Evolutionary conservation across 2,329 filamentous ascomycete genomes (phyloP).

Genomic region (Apiospora malaysiana): DNA sequence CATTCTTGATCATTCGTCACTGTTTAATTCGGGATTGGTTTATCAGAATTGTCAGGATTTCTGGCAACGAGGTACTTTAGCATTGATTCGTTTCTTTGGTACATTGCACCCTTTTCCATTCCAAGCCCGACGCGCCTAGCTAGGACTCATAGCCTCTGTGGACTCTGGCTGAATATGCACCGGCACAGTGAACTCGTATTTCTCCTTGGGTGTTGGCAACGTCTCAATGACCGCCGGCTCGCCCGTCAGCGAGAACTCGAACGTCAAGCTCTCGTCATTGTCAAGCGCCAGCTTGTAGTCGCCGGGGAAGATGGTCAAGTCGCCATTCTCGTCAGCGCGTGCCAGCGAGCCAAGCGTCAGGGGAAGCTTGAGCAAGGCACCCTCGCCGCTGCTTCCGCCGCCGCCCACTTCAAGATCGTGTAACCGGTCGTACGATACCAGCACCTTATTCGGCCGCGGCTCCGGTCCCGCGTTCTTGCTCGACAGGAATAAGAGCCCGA

Average conservation of each 20-base stretch:
- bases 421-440: conserved; percentile 51
- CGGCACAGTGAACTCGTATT: conserved; percentile 16
- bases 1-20: background rate
- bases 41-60: too few relatives aligned
- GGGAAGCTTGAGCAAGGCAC: conserved; percentile 34
- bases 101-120: background rate
- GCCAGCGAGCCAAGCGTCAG: conserved; percentile 51
- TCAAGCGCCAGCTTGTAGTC: conserved; percentile 21
- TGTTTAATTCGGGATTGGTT: too few relatives aligned
- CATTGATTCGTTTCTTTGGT: background rate
- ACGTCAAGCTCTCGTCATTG: conserved; percentile 12
- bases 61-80: too few relatives aligned
- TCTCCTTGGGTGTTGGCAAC: conserved; percentile 9
- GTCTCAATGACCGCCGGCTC: conserved; percentile 17
- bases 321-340: conserved; percentile 50
- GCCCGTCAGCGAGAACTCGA: conserved; percentile 17
- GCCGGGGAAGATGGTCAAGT: conserved; percentile 31
- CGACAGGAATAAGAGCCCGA: conserved; percentile 49
- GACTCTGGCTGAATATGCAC: conserved; percentile 12
- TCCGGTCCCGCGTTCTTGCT: conserved; percentile 44
- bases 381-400: conserved; percentile 32
- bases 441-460: conserved; percentile 52
- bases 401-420: conserved; percentile 34
- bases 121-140: conserved; percentile 25
- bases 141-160: conserved; percentile 9